Evolutionary conservation across 371 early-diverging fungal species (phyloP).

Genomic region (Mucor mucedo): DNA sequence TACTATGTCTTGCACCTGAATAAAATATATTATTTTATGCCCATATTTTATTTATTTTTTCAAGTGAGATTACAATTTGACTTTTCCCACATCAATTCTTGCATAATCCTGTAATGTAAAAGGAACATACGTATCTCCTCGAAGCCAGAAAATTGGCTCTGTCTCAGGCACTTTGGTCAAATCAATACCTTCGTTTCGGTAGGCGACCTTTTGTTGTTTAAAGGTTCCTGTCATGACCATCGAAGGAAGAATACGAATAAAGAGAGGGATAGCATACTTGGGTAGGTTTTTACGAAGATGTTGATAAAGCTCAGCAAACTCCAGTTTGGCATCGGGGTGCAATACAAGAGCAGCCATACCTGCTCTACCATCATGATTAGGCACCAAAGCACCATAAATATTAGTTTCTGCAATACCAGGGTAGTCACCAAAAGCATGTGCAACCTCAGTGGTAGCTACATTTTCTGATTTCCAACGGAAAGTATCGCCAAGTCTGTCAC

Average conservation of each 20-base stretch:
- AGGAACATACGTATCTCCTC: conserved; percentile 50
- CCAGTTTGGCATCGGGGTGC: conserved; percentile 26
- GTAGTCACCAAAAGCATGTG: conserved; percentile 58
- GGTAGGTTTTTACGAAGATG: conserved; percentile 56
- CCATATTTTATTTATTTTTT: too few species aligned
- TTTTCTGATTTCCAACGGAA: conserved; percentile 79
- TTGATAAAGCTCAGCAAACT: conserved; percentile 32
- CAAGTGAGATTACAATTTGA: conserved; percentile 17
- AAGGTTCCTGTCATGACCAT: conserved; percentile 63
- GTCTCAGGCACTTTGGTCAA: conserved; percentile 33
- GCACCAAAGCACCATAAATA: conserved; percentile 61
- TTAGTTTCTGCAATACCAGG: conserved; percentile 67
- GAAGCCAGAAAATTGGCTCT: conserved; percentile 54
- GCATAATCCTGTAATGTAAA: conserved; percentile 41
- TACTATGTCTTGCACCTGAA: too few species aligned
- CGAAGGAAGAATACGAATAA: conserved; percentile 50
- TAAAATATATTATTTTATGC: too few species aligned
- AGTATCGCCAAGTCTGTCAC: conserved; percentile 77
- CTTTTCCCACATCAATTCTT: conserved; percentile 24
- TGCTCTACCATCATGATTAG: conserved; percentile 66
- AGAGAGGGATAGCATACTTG: conserved; percentile 66
- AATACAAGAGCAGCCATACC: conserved; percentile 75
- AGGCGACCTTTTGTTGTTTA: conserved; percentile 58
- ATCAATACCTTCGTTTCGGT: conserved; percentile 55
- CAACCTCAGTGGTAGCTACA: conserved; percentile 71